Evolutionary conservation across 352 stramenopile species (phyloP).

Genomic region (Phytophthora sansomeana): DNA sequence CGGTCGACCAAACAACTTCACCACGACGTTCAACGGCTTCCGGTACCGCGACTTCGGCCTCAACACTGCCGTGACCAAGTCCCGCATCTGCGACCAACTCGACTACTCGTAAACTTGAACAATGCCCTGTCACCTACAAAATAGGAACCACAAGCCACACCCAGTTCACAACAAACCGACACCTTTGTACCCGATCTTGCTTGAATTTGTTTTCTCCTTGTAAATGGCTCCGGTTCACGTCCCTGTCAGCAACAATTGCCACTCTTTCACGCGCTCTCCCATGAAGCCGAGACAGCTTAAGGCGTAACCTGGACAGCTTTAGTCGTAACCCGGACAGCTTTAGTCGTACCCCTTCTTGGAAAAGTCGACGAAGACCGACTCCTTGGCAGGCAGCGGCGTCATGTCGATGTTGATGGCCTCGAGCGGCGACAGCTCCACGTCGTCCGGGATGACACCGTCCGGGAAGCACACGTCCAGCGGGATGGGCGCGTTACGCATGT

Average conservation of each 20-base stretch:
- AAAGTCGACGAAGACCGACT: conserved; percentile 85
- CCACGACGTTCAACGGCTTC: conserved; percentile 88
- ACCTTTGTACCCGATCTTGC: conserved; percentile 32
- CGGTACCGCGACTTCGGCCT: conserved; percentile 85
- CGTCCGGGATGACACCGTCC: conserved; percentile 85
- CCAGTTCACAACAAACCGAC: conserved; percentile 4
- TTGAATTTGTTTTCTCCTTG: conserved; percentile 28
- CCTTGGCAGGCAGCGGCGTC: conserved; percentile 79
- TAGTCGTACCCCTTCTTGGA: conserved; percentile 91
- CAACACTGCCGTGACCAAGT: conserved; percentile 84
- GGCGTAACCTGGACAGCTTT: no score
- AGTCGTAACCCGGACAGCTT: conserved; percentile 9
- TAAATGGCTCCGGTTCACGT: conserved; percentile 37
- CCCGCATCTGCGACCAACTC: conserved; percentile 81
- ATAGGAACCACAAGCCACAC: conserved; percentile 11
- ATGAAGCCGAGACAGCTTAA: no score
- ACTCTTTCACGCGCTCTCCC: no score
- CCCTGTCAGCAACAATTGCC: conserved; percentile 8
- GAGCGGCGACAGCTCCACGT: conserved; percentile 84
- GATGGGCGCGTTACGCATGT: conserved; percentile 98
- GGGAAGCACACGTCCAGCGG: conserved; percentile 94
- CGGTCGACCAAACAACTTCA: conserved; percentile 78
- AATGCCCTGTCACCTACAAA: conserved; percentile 7
- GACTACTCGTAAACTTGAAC: conserved; percentile 55
- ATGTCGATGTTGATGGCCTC: conserved; percentile 91